Evolutionary conservation across 2,329 filamentous ascomycete genomes (phyloP).

Genomic region (Periconia sp.): DNA sequence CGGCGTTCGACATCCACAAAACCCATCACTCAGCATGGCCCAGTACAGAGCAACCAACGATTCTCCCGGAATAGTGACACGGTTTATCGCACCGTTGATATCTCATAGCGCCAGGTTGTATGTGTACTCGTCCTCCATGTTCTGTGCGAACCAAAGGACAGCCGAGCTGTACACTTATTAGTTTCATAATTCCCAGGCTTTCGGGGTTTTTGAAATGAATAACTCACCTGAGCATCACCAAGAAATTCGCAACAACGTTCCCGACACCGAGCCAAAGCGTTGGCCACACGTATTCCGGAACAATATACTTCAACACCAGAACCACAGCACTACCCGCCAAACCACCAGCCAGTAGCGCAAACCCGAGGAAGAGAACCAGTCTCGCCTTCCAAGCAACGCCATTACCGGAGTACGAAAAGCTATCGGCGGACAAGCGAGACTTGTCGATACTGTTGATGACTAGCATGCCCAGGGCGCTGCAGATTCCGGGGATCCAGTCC

Average conservation of each 20-base stretch:
- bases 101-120: constrained; percentile 65
- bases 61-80: no score
- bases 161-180: constrained; percentile 53
- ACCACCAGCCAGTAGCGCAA: constrained; percentile 69
- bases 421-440: constrained; percentile 63
- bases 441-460: constrained; percentile 75
- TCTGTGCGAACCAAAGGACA: constrained; percentile 70
- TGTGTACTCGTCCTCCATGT: constrained; percentile 73
- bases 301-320: constrained; percentile 68
- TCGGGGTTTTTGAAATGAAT: constrained; percentile 6
- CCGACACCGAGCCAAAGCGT: constrained; percentile 69
- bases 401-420: constrained; percentile 65
- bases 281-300: constrained; percentile 60
- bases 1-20: not conserved
- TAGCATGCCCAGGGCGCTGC: constrained; percentile 69
- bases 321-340: constrained; percentile 68
- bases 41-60: not conserved
- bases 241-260: constrained; percentile 64
- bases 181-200: constrained; percentile 6
- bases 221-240: constrained; percentile 67
- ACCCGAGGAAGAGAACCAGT: constrained; percentile 68
- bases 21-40: not conserved
- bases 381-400: constrained; percentile 71
- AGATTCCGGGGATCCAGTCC: constrained; percentile 73
- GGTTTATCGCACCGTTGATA: not conserved